These are phyloP conservation scores for Microbotryomycetes sp. DNA, from an alignment of 1,284 basidiomycete species.

Conservation along the genomic window DNA sequence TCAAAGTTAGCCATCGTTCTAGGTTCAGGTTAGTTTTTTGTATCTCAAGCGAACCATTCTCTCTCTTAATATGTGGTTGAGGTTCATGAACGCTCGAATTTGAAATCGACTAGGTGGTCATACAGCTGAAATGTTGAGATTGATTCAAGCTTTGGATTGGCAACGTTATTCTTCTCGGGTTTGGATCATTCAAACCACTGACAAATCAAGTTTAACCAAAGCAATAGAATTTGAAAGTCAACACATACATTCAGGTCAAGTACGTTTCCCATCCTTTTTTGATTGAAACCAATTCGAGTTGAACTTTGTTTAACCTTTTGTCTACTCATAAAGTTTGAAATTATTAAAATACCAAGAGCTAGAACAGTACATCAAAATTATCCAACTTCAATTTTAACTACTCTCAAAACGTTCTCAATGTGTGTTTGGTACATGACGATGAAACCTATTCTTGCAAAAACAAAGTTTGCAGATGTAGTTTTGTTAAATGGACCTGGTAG, in stretches of 20 bases:
- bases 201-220: slow-evolving; percentile 68
- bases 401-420: slow-evolving; percentile 53
- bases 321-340: slow-evolving; percentile 17
- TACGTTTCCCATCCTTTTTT: background rate
- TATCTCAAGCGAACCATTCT: background rate
- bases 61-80: too few species aligned
- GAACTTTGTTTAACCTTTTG: background rate
- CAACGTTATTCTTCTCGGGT: slow-evolving; percentile 65
- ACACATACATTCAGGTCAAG: too few species aligned
- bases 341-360: slow-evolving; percentile 37
- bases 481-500: slow-evolving; percentile 95
- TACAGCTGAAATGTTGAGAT: slow-evolving; percentile 75
- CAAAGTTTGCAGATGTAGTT: slow-evolving; percentile 62
- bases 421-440: slow-evolving; percentile 47
- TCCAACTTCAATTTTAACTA: slow-evolving; percentile 60
- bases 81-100: background rate
- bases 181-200: slow-evolving; percentile 79
- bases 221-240: slow-evolving; percentile 57
- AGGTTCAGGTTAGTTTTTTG: slow-evolving; percentile 51
- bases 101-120: slow-evolving; percentile 66
- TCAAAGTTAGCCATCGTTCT: slow-evolving; percentile 52
- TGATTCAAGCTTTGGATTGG: slow-evolving; percentile 71
- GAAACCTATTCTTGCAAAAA: slow-evolving; percentile 46
- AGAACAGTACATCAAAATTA: slow-evolving; percentile 64
- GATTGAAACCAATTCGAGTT: background rate